Conservation (phyloP, 1,139 yeast species). For the Hemisphaericaspora xylanilytica region DNA sequence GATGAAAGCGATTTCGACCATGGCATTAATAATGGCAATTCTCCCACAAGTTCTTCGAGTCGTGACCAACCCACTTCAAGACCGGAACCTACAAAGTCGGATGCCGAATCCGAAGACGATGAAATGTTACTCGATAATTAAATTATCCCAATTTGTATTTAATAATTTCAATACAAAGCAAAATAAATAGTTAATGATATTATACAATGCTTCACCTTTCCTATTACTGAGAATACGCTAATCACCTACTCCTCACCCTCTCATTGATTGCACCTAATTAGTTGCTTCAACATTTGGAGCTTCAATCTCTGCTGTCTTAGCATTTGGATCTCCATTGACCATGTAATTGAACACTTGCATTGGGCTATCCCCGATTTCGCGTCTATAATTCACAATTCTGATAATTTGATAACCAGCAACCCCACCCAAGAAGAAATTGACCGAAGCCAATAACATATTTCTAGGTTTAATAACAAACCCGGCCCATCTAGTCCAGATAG, state of each 20-base stretch:
- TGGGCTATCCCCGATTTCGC: slow-evolving; percentile 46
- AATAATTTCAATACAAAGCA: not conserved
- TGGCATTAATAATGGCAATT: slow-evolving; percentile 7
- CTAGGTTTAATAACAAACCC: slow-evolving; percentile 84
- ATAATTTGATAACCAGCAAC: slow-evolving; percentile 85
- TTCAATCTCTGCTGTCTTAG: slow-evolving; percentile 5
- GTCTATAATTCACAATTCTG: slow-evolving; percentile 68
- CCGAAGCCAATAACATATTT: slow-evolving; percentile 84
- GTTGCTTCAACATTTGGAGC: slow-evolving; percentile 2
- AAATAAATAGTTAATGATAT: slow-evolving; percentile 3
- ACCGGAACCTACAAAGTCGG: slow-evolving; percentile 10
- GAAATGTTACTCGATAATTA: slow-evolving; percentile 17
- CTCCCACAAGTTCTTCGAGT: not conserved
- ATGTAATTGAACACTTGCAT: slow-evolving; percentile 58
- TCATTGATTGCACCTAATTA: not conserved
- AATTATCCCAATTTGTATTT: slow-evolving; percentile 1
- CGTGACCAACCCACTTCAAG: not conserved
- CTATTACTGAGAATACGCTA: not conserved
- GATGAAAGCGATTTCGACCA: slow-evolving; percentile 10
- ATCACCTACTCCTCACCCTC: not conserved
- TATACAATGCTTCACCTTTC: not conserved
- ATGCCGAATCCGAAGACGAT: slow-evolving; percentile 11
- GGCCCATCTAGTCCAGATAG: slow-evolving; percentile 98
- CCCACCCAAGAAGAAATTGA: slow-evolving; percentile 86
- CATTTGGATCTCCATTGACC: slow-evolving; percentile 42